phyloP scores from a whole-genome alignment of 352 stramenopile genomes.

The Phytopythium chamaehyphon region DNA sequence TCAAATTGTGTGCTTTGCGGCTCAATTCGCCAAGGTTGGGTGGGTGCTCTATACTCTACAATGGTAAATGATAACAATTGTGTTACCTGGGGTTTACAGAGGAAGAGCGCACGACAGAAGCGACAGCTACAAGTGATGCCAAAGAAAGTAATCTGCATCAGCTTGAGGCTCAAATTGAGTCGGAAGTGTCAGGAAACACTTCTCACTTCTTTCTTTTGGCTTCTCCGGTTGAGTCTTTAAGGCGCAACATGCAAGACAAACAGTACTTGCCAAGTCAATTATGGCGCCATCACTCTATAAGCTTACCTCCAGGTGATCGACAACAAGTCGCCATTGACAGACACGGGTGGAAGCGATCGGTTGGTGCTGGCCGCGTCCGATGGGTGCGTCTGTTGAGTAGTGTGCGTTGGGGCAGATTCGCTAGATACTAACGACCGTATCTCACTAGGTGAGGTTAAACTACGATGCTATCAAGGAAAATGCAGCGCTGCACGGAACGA shows the following conservation, averaged over 20 bases:
- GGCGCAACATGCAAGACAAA: neutral
- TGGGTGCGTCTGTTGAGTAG: conserved; percentile 27
- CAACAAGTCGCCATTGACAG: conserved; percentile 53
- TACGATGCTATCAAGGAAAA: conserved; percentile 1
- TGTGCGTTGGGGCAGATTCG: neutral
- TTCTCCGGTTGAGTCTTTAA: no score
- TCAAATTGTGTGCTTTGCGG: conserved; percentile 50
- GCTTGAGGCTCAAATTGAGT: no score
- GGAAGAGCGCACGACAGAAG: no score
- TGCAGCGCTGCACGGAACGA: conserved; percentile 2
- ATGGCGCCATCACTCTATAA: conserved; percentile 4
- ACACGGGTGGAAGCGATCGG: conserved; percentile 68
- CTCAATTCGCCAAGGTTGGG: conserved; percentile 30
- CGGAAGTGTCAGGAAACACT: no score
- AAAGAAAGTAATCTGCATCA: no score
- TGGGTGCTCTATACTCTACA: neutral
- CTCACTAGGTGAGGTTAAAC: neutral
- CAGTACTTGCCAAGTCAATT: neutral
- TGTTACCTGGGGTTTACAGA: no score
- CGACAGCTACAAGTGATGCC: no score
- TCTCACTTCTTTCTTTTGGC: no score
- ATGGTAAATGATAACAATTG: neutral
- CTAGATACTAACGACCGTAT: no score
- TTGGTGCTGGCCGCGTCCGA: conserved; percentile 25
- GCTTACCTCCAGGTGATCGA: conserved; percentile 32